Evolutionary conservation across 2,329 filamentous ascomycete species (phyloP).

Genomic region (Aureobasidium sp.): DNA sequence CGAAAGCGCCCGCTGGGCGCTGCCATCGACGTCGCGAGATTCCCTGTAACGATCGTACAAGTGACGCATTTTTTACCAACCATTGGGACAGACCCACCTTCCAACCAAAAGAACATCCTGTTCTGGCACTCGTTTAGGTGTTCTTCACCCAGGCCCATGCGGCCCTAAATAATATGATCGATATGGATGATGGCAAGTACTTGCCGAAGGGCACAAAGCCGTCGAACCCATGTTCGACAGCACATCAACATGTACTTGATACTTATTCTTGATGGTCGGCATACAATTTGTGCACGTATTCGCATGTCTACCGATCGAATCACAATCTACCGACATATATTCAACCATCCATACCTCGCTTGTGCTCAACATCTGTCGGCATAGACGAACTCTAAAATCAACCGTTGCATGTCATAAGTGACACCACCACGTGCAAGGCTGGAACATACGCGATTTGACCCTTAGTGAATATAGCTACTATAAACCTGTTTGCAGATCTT

Average conservation of each 20-base stretch:
- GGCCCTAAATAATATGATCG: neutral
- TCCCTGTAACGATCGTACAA: conserved; percentile 2
- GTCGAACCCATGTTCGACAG: neutral
- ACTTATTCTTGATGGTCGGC: neutral
- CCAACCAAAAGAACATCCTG: neutral
- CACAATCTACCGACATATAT: neutral
- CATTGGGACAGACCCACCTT: conserved; percentile 3
- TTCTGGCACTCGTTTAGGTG: conserved; percentile 1
- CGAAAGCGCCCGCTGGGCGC: neutral
- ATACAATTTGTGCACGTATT: neutral
- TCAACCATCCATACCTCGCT: neutral
- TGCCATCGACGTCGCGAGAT: neutral
- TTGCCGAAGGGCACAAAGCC: neutral
- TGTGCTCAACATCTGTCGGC: neutral
- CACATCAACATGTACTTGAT: neutral
- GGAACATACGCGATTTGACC: neutral
- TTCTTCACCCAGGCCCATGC: neutral
- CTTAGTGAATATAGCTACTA: neutral
- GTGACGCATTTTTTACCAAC: conserved; percentile 8
- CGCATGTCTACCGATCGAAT: neutral
- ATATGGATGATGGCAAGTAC: neutral
- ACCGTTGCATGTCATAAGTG: neutral
- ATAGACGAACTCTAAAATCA: neutral
- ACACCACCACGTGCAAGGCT: neutral
- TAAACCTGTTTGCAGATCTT: neutral